Base-by-base conservation (phyloP, 148 eudicot genomes). In the Rhododendron ovatum region DNA sequence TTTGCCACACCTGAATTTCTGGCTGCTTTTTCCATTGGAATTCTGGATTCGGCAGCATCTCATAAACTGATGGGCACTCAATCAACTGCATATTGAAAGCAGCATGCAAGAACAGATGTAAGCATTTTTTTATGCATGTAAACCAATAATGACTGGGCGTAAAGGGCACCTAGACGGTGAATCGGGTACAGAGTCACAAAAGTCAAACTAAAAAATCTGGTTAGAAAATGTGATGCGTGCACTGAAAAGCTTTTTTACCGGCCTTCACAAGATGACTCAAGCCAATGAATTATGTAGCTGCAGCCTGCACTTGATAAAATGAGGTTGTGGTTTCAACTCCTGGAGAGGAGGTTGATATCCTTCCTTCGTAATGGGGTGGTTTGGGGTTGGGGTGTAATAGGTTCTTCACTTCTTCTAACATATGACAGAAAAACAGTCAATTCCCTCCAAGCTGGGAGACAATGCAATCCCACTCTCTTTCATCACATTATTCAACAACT, bases 41-140 rank as follows among this genome's bases (percentile, higher is more conserved):
- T 45, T 81, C 91, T 2, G 95, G 94, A 91, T 97, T 97, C 74
- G 98, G 93, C 89, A 97, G 80, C 99, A 95, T 93, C 90, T 97
- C 99, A 81, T 97, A 97, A 24, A 97, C 86, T 86, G 99, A 93
- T 76, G 99, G 99, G 86, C 99, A 97, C 90, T 97, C 99, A 78
- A 95, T 89, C 88, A 97, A 84, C 99, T 97, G 78, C 37, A 92
- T 39, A 78, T 73, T 43, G n/a, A 74, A 55, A 33, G 14, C 39
- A 75, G 37, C 50, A 39, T 33, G 65, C 63, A 69, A 69, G 41
- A 76, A 53, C 48, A 12, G 37, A 75, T 6, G 55, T 15, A 84
- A 24, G 41, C 17, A 22, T 8, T 30, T 5, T 75, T 15, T 20
- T 33, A 28, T 26, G 78, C 86, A 35, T 73, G 67, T 11, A 73